Conservation (phyloP, 495 filamentous ascomycete species). For the Aspergillus homomorphus region DNA sequence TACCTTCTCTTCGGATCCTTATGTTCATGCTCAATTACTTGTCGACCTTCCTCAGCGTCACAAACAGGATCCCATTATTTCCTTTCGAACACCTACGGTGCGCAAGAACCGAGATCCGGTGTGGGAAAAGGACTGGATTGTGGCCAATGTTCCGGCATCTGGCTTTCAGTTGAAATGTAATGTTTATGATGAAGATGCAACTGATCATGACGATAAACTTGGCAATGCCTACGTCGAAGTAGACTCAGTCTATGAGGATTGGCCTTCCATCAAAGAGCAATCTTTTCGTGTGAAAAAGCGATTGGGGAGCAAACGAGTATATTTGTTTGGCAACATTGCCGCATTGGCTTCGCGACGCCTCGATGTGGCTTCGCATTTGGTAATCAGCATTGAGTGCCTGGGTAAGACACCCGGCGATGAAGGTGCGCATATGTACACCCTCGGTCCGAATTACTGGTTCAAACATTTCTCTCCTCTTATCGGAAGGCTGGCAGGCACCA, state of each 20-base stretch:
- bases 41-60: constrained; percentile 65
- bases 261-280: constrained; percentile 64
- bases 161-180: constrained; percentile 79
- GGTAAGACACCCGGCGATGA: constrained; percentile 68
- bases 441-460: constrained; percentile 72
- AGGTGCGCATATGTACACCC: constrained; percentile 74
- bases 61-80: constrained; percentile 70
- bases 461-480: constrained; percentile 88
- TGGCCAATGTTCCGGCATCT: constrained; percentile 75
- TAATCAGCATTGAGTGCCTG: constrained; percentile 68
- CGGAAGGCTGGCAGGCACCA: constrained; percentile 74
- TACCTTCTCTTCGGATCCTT: constrained; percentile 80
- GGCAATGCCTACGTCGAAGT: constrained; percentile 75
- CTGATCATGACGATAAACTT: constrained; percentile 82
- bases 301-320: constrained; percentile 80
- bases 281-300: constrained; percentile 75
- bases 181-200: constrained; percentile 84
- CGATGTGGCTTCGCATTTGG: constrained; percentile 57
- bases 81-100: constrained; percentile 74
- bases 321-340: constrained; percentile 63
- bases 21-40: constrained; percentile 64
- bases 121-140: constrained; percentile 85
- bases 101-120: constrained; percentile 64
- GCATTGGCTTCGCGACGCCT: constrained; percentile 52
- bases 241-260: constrained; percentile 54